Evolutionary conservation across 1,139 yeast species (phyloP).

Genomic region (Hyphopichia wangnamkhiaoensis): DNA sequence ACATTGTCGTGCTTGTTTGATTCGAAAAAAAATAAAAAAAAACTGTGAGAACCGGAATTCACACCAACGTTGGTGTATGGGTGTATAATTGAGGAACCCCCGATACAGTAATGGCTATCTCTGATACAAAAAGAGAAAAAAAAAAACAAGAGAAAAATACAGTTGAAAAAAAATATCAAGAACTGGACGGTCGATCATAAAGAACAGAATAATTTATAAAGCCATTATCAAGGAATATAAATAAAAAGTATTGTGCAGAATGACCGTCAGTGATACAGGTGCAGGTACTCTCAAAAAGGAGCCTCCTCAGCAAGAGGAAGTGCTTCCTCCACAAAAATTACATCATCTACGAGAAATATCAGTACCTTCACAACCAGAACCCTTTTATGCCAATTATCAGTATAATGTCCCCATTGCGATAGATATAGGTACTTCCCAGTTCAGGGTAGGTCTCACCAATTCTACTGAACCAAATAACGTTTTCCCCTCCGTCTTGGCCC

Average conservation of each 20-base stretch:
- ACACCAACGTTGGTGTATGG: background rate
- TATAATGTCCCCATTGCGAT: conserved; percentile 73
- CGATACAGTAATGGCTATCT: too few relatives aligned
- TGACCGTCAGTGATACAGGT: background rate
- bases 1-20: too few relatives aligned
- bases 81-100: too few relatives aligned
- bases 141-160: too few relatives aligned
- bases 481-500: conserved; percentile 70
- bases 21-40: too few relatives aligned
- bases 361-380: conserved; percentile 44
- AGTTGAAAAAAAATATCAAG: too few relatives aligned
- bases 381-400: conserved; percentile 53
- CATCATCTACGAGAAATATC: conserved; percentile 51
- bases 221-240: too few relatives aligned
- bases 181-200: background rate
- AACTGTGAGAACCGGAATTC: background rate
- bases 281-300: too few relatives aligned
- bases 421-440: conserved; percentile 71
- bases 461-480: conserved; percentile 56
- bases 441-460: conserved; percentile 73
- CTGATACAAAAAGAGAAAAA: too few relatives aligned
- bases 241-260: background rate
- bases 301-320: conserved; percentile 2
- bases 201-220: too few relatives aligned
- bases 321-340: conserved; percentile 52